phyloP scores from a whole-genome alignment of 2,329 filamentous ascomycete species.

The Fusarium sp. region DNA sequence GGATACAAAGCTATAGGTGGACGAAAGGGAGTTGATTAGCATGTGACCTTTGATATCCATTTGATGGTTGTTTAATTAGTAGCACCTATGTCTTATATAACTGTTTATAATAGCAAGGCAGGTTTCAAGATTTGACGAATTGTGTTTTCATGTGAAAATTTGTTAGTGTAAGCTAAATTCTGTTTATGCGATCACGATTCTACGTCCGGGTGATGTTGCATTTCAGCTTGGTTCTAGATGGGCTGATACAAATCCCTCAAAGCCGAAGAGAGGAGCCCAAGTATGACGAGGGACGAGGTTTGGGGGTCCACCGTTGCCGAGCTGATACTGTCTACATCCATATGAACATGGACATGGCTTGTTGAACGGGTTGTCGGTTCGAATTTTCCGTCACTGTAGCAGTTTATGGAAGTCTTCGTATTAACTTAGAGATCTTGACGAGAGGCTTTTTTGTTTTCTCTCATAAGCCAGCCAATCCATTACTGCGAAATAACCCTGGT shows the following conservation, averaged over 20 bases:
- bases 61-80: conserved; percentile 34
- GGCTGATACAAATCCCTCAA: conserved; percentile 41
- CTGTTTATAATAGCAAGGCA: conserved; percentile 33
- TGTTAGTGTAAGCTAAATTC: not conserved
- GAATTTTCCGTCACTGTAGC: conserved; percentile 18
- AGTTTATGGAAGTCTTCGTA: not conserved
- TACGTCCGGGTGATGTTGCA: not conserved
- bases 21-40: conserved; percentile 24
- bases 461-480: not conserved
- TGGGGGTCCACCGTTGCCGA: conserved; percentile 17
- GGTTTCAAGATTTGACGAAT: conserved; percentile 6
- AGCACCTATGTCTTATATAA: conserved; percentile 29
- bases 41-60: conserved; percentile 41
- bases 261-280: conserved; percentile 11
- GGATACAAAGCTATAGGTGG: conserved; percentile 3
- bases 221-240: not conserved
- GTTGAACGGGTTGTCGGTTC: conserved; percentile 35
- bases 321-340: conserved; percentile 5
- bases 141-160: not conserved
- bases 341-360: not conserved
- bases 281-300: conserved; percentile 16
- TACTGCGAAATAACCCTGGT: not conserved
- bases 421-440: not conserved
- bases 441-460: not conserved
- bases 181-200: conserved; percentile 9